Conservation (phyloP, 306 rosid genomes). For the Gleditsia sinensis region DNA sequence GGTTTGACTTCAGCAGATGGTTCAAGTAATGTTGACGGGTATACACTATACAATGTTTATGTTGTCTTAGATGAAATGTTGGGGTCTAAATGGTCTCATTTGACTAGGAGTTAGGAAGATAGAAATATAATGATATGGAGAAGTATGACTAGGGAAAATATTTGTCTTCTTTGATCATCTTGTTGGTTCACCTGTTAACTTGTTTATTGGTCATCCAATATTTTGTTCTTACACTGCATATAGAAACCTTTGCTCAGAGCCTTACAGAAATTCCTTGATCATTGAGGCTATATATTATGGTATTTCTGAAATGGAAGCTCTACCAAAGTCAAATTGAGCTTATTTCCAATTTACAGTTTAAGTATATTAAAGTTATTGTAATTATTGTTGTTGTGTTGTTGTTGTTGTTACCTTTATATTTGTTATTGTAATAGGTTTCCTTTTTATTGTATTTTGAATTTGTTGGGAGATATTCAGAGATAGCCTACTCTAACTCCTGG, state of each 20-base stretch:
- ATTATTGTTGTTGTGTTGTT: too few species aligned
- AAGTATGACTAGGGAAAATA: background rate
- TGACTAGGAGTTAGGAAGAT: constrained; percentile 5
- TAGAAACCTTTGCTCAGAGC: background rate
- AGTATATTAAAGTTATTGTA: background rate
- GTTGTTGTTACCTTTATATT: background rate
- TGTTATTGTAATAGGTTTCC: background rate
- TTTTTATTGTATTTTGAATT: background rate
- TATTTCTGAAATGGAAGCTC: background rate
- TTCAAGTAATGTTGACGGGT: constrained; percentile 73
- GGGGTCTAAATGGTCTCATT: constrained; percentile 13
- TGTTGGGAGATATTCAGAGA: background rate
- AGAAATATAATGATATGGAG: background rate
- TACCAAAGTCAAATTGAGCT: background rate
- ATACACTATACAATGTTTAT: constrained; percentile 44
- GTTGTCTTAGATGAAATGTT: constrained; percentile 28
- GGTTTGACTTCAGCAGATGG: constrained; percentile 80
- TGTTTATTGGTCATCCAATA: constrained; percentile 22
- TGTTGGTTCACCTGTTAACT: constrained; percentile 3
- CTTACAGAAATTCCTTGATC: background rate
- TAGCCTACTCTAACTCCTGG: background rate
- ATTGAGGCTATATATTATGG: background rate
- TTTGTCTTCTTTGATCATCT: constrained; percentile 15
- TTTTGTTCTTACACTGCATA: background rate
- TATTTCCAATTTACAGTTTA: constrained; percentile 14